phyloP scores from a whole-genome alignment of 2,329 filamentous ascomycete species.

The Alternaria rosae region DNA sequence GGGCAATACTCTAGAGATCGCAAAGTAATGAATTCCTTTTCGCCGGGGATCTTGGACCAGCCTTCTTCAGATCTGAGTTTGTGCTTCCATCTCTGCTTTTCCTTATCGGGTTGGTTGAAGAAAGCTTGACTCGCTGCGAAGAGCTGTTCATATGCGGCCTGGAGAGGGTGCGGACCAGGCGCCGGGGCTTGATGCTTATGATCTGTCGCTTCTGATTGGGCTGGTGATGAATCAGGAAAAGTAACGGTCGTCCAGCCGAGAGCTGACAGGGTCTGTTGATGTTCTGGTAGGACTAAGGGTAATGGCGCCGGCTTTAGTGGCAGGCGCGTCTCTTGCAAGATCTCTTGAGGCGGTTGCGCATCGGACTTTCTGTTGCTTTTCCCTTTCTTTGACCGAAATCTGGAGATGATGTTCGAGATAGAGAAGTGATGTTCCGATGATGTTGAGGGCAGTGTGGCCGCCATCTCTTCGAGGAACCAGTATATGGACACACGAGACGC shows the following conservation, averaged over 20 bases:
- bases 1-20: conserved; percentile 43
- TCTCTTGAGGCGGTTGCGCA: background rate
- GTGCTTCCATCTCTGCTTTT: conserved; percentile 43
- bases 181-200: background rate
- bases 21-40: conserved; percentile 51
- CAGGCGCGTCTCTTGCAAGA: conserved; percentile 22
- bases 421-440: conserved; percentile 27
- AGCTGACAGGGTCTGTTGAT: conserved; percentile 38
- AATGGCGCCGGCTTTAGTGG: conserved; percentile 34
- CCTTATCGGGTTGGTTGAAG: conserved; percentile 33
- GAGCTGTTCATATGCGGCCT: conserved; percentile 38
- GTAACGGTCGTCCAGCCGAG: conserved; percentile 50
- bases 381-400: conserved; percentile 31
- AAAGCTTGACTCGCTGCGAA: conserved; percentile 43
- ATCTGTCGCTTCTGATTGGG: background rate
- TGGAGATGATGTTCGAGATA: conserved; percentile 42
- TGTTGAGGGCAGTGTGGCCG: conserved; percentile 19
- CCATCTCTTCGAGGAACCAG: conserved; percentile 21
- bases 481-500: background rate
- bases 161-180: conserved; percentile 36
- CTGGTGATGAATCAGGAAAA: conserved; percentile 27
- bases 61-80: conserved; percentile 48
- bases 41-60: conserved; percentile 45
- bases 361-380: background rate
- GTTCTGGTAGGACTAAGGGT: conserved; percentile 43